These are phyloP conservation scores for Aethionema arabicum DNA, from an alignment of 345 rosid species.

Conservation along the genomic window DNA sequence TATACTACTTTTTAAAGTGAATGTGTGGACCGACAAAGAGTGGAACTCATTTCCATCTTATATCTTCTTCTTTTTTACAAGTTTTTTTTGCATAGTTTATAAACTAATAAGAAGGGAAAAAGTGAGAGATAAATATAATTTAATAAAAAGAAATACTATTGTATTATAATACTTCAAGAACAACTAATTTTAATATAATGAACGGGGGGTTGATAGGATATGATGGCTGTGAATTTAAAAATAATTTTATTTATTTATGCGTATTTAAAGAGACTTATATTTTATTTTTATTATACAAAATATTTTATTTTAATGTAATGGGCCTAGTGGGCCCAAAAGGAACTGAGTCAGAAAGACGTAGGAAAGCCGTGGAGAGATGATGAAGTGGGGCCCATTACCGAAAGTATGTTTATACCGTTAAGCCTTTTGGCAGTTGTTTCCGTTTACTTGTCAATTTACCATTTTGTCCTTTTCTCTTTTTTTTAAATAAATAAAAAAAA, in stretches of 20 bases:
- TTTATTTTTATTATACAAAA: too few species aligned
- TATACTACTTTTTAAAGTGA: conserved; percentile 11
- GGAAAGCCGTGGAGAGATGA: conserved; percentile 27
- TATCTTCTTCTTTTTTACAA: background rate
- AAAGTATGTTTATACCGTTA: conserved; percentile 39
- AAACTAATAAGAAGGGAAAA: background rate
- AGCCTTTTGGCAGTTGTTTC: conserved; percentile 34
- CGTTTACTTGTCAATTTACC: conserved; percentile 25
- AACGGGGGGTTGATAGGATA: background rate
- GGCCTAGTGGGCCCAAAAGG: conserved; percentile 34
- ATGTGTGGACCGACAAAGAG: conserved; percentile 31
- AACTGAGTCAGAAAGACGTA: conserved; percentile 33
- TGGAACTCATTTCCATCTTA: conserved; percentile 23
- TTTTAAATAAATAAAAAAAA: background rate
- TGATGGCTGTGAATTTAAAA: conserved; percentile 1
- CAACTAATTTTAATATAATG: too few species aligned
- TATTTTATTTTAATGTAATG: background rate
- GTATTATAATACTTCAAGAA: background rate
- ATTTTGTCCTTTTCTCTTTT: background rate
- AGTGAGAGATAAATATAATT: background rate
- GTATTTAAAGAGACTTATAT: too few species aligned
- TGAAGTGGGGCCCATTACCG: conserved; percentile 38
- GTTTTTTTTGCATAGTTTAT: background rate
- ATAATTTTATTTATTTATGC: conserved; percentile 1
- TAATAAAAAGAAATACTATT: background rate